Conservation (phyloP, 129 eudicot species). For the Sambucus nigra region DNA sequence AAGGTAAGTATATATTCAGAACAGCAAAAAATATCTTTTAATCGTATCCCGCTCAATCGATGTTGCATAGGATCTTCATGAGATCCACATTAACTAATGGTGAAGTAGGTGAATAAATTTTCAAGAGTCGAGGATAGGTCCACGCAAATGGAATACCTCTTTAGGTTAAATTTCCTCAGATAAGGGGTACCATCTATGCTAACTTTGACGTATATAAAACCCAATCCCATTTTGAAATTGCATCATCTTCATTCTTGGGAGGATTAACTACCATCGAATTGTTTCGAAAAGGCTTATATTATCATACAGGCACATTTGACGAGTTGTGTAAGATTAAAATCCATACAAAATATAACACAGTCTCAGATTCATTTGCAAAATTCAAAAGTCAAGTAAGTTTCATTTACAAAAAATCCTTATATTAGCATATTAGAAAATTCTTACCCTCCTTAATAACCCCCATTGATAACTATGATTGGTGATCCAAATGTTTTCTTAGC, state of each 20-base stretch:
- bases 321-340: too few species aligned
- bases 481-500: too few species aligned
- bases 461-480: too few species aligned
- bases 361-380: too few species aligned
- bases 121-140: conserved; percentile 61
- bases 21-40: conserved; percentile 41
- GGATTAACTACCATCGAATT: conserved; percentile 49
- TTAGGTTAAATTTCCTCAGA: conserved; percentile 65
- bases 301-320: too few species aligned
- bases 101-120: conserved; percentile 65
- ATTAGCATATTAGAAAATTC: too few species aligned
- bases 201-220: conserved; percentile 50
- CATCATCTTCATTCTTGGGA: conserved; percentile 33
- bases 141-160: conserved; percentile 32
- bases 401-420: too few species aligned
- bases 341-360: too few species aligned
- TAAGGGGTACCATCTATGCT: conserved; percentile 88
- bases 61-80: conserved; percentile 37
- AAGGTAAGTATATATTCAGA: conserved; percentile 59
- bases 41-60: conserved; percentile 34
- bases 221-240: conserved; percentile 31
- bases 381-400: too few species aligned
- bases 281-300: conserved; percentile 56
- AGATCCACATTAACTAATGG: conserved; percentile 47
- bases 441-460: too few species aligned